A percentile compares a stretch with the other conserved stretches of the same genome.
These are phyloP conservation scores for Citrus australasica DNA, from an alignment of 345 rosid species.

Conservation along the genomic window DNA sequence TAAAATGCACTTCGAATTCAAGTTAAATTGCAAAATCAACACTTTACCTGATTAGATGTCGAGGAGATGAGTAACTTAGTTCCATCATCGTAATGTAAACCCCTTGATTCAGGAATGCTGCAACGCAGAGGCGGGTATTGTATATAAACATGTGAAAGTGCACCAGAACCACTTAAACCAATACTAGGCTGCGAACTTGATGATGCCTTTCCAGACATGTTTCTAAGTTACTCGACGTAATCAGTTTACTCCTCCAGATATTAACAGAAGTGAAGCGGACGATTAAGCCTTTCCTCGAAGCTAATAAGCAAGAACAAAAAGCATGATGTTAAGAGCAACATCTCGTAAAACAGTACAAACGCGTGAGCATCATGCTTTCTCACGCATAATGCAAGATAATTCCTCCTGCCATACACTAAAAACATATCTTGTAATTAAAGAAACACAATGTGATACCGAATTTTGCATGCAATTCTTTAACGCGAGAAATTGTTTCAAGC, in stretches of 20 bases:
- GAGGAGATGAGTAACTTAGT: conserved; percentile 64
- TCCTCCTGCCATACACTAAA: not conserved
- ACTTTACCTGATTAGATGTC: conserved; percentile 60
- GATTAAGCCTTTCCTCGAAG: conserved; percentile 51
- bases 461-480: conserved; percentile 87
- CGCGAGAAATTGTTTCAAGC: conserved; percentile 86
- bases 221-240: conserved; percentile 6
- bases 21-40: conserved; percentile 12
- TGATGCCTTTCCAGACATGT: conserved; percentile 57
- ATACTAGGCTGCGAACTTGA: conserved; percentile 63
- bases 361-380: not conserved
- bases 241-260: conserved; percentile 2
- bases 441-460: conserved; percentile 47
- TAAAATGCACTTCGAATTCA: not conserved
- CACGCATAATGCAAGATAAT: not conserved
- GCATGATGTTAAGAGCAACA: conserved; percentile 16
- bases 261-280: not conserved
- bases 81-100: conserved; percentile 90
- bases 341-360: not conserved
- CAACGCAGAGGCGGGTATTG: conserved; percentile 67
- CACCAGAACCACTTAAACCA: conserved; percentile 62
- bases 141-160: conserved; percentile 79
- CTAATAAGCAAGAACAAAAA: conserved; percentile 32
- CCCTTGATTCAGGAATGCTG: conserved; percentile 63
- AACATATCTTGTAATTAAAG: not conserved